Evolutionary conservation across 495 filamentous ascomycete species (phyloP), one percentile per base, ranked within the genome.

Genomic region (Penicillium canescens): DNA sequence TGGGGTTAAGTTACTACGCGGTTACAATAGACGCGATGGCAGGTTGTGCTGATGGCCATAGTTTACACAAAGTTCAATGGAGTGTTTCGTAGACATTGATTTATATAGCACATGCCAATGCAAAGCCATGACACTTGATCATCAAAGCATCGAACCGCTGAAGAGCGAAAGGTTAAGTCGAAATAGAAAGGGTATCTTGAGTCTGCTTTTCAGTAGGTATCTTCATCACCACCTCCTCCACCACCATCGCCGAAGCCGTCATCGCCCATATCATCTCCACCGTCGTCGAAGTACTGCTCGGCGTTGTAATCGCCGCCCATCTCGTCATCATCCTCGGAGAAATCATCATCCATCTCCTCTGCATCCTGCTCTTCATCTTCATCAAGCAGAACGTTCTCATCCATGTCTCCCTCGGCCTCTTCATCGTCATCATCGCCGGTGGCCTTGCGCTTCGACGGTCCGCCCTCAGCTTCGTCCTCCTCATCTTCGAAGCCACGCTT

Each of bases 231-330:
- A 45, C 64, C 72, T 14, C 70, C 79, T 13, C 72, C 78, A 46
- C 73, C 77, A n/a, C 72, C 72, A 62, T 78, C 78, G 4, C 63
- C 76, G 56, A 75, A 74, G 6, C 69, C 68, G 55, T 79, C 79
- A 38, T 81, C 78, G 24, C 74, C 77, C 53, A 68, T 75, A 31
- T 87, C 84, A 51, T 83, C 82, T 41, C 81, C 84, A 7, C 84
- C 84, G 34, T 70, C 80, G 59, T 86, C 83, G 52, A 86, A 87
- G 71, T 86, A 86, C 44, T 84, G 76, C 54, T 86, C 83, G 0
- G 83, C 83, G 57, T 86, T 84, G 65, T 86, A 86, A 54, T 82
- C 80, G 0, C 77, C 80, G 9, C 75, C 80, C 75, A 79, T 77
- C 16, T 82, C 80, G 47, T 82, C 79, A 1, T 82, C 80, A 48